Evolutionary conservation across 2,329 filamentous ascomycete species (phyloP).

Genomic region (Ambrosiella beaveri): DNA sequence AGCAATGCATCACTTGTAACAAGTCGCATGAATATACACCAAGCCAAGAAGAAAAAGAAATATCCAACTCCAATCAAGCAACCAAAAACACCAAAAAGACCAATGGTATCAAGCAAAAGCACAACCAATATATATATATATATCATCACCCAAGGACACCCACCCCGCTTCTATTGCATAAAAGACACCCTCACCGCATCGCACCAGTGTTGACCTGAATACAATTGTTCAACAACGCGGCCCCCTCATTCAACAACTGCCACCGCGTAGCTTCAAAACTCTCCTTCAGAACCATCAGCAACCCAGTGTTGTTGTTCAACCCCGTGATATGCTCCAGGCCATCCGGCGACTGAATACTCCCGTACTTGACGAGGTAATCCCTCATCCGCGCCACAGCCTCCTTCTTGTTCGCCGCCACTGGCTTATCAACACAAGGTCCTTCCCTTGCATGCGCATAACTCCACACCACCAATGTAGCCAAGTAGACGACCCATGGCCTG

Average conservation of each 20-base stretch:
- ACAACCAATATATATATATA: background rate
- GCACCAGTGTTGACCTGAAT: conserved; percentile 37
- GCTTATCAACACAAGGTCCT: conserved; percentile 45
- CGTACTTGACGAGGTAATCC: conserved; percentile 55
- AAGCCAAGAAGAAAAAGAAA: background rate
- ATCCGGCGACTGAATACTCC: conserved; percentile 54
- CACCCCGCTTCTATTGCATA: background rate
- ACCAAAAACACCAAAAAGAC: background rate
- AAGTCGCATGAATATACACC: background rate
- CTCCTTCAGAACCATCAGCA: conserved; percentile 66
- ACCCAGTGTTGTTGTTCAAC: conserved; percentile 65
- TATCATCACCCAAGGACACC: background rate
- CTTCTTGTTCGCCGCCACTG: conserved; percentile 37
- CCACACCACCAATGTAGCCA: conserved; percentile 84
- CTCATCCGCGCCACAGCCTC: conserved; percentile 66
- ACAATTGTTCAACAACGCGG: conserved; percentile 63
- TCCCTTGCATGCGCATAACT: conserved; percentile 85
- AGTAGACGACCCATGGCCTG: conserved; percentile 88
- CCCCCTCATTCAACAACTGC: conserved; percentile 82
- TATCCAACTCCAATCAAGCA: background rate
- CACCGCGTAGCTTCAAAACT: conserved; percentile 71
- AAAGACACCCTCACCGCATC: background rate
- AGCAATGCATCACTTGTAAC: background rate
- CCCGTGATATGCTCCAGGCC: conserved; percentile 57
- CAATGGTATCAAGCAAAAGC: background rate